phyloP scores from a whole-genome alignment of 2,329 filamentous ascomycete species.

The Elsinoe arachidis region DNA sequence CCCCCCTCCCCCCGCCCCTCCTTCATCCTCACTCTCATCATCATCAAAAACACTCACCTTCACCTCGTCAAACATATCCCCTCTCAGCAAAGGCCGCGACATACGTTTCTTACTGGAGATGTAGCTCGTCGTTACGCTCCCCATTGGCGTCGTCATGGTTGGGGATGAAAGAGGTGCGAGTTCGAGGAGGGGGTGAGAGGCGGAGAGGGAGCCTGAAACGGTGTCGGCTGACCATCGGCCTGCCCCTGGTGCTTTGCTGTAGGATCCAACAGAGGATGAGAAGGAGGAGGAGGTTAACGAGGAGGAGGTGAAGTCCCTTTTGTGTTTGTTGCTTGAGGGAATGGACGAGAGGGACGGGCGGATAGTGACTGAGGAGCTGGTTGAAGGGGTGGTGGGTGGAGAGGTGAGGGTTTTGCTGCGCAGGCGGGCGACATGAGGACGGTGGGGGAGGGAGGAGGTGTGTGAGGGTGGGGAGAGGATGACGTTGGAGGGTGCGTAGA shows the following conservation, averaged over 20 bases:
- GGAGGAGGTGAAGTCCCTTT: background rate
- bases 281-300: background rate
- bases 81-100: background rate
- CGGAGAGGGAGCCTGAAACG: background rate
- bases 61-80: background rate
- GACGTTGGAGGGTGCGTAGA: background rate
- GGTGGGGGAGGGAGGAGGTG: background rate
- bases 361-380: background rate
- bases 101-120: background rate
- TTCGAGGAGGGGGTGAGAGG: background rate
- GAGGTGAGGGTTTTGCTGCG: background rate
- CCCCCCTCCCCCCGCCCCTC: background rate
- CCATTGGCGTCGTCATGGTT: background rate
- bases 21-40: constrained; percentile 2
- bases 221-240: background rate
- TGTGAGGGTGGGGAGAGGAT: background rate
- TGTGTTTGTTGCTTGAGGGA: background rate
- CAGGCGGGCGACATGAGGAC: background rate
- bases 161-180: background rate
- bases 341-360: background rate
- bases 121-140: background rate
- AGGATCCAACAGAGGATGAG: too few relatives aligned
- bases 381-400: background rate
- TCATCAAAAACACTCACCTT: background rate
- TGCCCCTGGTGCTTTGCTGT: too few relatives aligned